phyloP scores from a whole-genome alignment of 163 green algal species.

The Volvox carteri region DNA sequence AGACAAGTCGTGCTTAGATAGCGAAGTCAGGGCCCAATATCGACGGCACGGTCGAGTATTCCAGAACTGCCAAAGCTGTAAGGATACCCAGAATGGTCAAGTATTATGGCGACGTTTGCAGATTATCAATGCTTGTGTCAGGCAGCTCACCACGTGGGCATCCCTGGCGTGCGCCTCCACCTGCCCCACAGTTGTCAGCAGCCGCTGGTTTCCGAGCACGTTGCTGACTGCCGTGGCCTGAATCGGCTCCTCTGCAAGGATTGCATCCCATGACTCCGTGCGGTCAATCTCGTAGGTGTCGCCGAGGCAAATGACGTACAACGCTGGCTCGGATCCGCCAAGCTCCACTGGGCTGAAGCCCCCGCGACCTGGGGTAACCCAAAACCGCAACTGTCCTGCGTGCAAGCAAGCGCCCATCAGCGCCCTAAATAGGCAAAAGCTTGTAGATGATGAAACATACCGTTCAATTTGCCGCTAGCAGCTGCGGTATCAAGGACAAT shows the following conservation, averaged over 20 bases:
- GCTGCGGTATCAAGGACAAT: slow-evolving; percentile 90
- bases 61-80: too few species aligned
- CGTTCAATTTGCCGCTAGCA: slow-evolving; percentile 78
- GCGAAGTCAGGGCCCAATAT: too few species aligned
- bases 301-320: slow-evolving; percentile 82
- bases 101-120: too few species aligned
- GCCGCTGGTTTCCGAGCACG: slow-evolving; percentile 83
- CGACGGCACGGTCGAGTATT: too few species aligned
- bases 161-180: slow-evolving; percentile 77
- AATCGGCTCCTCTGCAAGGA: slow-evolving; percentile 76
- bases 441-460: slow-evolving; percentile 56
- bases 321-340: slow-evolving; percentile 66
- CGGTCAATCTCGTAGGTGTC: slow-evolving; percentile 58
- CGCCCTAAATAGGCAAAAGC: not conserved
- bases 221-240: slow-evolving; percentile 72
- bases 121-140: too few species aligned
- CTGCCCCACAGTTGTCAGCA: slow-evolving; percentile 80
- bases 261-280: slow-evolving; percentile 68
- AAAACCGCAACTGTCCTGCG: slow-evolving; percentile 86
- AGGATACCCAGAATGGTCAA: too few species aligned
- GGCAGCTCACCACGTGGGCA: slow-evolving; percentile 77
- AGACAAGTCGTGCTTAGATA: too few species aligned
- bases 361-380: slow-evolving; percentile 84
- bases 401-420: not conserved
- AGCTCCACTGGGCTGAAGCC: slow-evolving; percentile 78